These are phyloP conservation scores for Lactifluus hygrophoroides DNA, from an alignment of 768 basidiomycete species.

Conservation along the genomic window DNA sequence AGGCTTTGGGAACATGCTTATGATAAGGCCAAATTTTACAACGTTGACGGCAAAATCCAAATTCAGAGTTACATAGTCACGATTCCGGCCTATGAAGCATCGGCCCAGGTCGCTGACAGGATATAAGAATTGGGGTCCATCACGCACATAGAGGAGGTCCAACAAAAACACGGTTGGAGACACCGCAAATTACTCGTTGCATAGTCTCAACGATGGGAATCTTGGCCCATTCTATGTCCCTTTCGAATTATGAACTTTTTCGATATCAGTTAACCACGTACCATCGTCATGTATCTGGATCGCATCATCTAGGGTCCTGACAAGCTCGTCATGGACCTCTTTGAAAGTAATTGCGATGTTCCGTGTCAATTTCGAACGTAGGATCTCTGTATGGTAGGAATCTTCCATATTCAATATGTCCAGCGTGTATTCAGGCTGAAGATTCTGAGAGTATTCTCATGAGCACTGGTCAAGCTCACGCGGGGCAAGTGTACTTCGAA, in stretches of 20 bases:
- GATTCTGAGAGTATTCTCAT: constrained; percentile 19
- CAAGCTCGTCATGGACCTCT: constrained; percentile 24
- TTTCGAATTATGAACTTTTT: constrained; percentile 21
- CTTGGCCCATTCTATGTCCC: constrained; percentile 23
- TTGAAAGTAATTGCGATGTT: constrained; percentile 21
- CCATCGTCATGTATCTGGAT: constrained; percentile 24
- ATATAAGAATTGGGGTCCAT: background rate
- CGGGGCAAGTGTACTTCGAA: constrained; percentile 31
- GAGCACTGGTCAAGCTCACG: background rate
- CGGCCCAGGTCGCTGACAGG: background rate
- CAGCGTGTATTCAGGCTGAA: constrained; percentile 33
- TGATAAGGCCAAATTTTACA: constrained; percentile 22
- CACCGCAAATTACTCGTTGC: constrained; percentile 25
- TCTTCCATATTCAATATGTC: constrained; percentile 20
- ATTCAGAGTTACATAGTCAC: constrained; percentile 26
- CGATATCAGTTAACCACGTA: background rate
- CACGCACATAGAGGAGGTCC: constrained; percentile 29
- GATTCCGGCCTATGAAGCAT: constrained; percentile 24
- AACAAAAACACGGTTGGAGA: constrained; percentile 29
- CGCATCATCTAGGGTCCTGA: constrained; percentile 24
- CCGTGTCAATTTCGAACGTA: constrained; percentile 25
- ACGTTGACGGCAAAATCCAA: constrained; percentile 29
- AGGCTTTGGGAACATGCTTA: constrained; percentile 29
- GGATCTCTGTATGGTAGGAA: constrained; percentile 22
- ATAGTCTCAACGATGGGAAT: constrained; percentile 20